Evolutionary conservation across 2,329 filamentous ascomycete species (phyloP).

Genomic region (Pseudogymnoascus sp.): DNA sequence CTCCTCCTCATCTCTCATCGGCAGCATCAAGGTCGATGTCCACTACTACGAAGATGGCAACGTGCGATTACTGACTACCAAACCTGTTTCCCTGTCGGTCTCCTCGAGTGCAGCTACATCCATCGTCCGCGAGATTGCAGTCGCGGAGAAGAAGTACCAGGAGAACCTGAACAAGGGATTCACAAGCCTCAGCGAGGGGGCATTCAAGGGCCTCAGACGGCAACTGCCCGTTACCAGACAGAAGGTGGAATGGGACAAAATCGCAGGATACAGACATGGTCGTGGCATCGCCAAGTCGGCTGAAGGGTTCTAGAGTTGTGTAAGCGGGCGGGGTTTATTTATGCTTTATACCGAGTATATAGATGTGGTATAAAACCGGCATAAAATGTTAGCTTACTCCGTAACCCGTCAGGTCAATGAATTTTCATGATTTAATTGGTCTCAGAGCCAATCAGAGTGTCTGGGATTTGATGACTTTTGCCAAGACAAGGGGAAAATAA

Average conservation of each 20-base stretch:
- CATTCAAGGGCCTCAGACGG: constrained; percentile 86
- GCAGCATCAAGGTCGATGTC: constrained; percentile 84
- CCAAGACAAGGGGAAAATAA: background rate
- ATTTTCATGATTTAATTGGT: background rate
- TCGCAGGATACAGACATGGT: constrained; percentile 80
- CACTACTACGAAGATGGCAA: constrained; percentile 99
- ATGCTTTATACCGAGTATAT: constrained; percentile 7
- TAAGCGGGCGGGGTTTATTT: background rate
- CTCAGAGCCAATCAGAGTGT: background rate
- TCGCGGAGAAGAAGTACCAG: constrained; percentile 84
- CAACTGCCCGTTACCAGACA: constrained; percentile 94
- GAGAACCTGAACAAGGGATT: constrained; percentile 93
- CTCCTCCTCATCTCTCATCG: constrained; percentile 55
- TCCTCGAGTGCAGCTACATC: constrained; percentile 49
- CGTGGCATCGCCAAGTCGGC: constrained; percentile 60
- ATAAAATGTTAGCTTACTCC: constrained; percentile 4
- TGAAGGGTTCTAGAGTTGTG: background rate
- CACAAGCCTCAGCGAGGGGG: constrained; percentile 78
- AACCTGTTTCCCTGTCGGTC: constrained; percentile 57
- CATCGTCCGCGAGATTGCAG: constrained; percentile 69
- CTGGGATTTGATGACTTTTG: background rate
- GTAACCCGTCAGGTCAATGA: background rate
- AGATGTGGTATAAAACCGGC: background rate
- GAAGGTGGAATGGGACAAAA: constrained; percentile 99
- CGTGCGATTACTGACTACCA: constrained; percentile 84